phyloP scores from a whole-genome alignment of 768 basidiomycete species.

The Gautieria morchelliformis region DNA sequence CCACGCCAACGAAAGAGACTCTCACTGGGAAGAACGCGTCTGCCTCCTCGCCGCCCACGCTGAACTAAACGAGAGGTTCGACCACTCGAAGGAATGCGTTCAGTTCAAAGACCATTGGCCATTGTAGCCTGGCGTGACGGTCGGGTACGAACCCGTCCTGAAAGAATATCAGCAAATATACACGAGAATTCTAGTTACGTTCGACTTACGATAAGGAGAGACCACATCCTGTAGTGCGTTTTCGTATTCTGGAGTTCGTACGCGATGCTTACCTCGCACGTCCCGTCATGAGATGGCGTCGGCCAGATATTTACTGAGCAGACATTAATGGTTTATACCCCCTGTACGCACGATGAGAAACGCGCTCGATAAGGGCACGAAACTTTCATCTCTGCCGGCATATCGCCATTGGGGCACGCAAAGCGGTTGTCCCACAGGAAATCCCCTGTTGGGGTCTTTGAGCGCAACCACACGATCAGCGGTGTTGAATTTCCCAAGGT shows the following conservation, averaged over 20 bases:
- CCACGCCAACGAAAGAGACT: constrained; percentile 71
- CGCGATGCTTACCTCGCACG: constrained; percentile 90
- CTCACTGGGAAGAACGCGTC: constrained; percentile 89
- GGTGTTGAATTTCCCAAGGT: too few relatives aligned
- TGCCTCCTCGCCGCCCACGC: constrained; percentile 71
- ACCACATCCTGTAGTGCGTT: constrained; percentile 68
- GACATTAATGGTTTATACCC: too few relatives aligned
- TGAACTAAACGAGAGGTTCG: constrained; percentile 75
- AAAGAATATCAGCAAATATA: not conserved
- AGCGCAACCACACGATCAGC: too few relatives aligned
- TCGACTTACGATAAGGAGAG: constrained; percentile 78
- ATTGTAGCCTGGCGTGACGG: constrained; percentile 55
- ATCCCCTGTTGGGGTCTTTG: too few relatives aligned
- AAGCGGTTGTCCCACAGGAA: too few relatives aligned
- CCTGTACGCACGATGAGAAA: too few relatives aligned
- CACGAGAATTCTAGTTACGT: not conserved
- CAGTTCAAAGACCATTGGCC: constrained; percentile 80
- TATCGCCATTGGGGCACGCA: too few relatives aligned
- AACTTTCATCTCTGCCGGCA: too few relatives aligned
- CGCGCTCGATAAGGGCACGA: too few relatives aligned
- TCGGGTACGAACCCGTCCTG: constrained; percentile 77
- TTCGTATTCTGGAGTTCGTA: constrained; percentile 89
- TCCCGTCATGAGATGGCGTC: too few relatives aligned
- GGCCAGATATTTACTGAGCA: too few relatives aligned
- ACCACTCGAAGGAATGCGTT: constrained; percentile 80